phyloP scores from a whole-genome alignment of 2,329 filamentous ascomycete genomes.

The Alternaria dauci region DNA sequence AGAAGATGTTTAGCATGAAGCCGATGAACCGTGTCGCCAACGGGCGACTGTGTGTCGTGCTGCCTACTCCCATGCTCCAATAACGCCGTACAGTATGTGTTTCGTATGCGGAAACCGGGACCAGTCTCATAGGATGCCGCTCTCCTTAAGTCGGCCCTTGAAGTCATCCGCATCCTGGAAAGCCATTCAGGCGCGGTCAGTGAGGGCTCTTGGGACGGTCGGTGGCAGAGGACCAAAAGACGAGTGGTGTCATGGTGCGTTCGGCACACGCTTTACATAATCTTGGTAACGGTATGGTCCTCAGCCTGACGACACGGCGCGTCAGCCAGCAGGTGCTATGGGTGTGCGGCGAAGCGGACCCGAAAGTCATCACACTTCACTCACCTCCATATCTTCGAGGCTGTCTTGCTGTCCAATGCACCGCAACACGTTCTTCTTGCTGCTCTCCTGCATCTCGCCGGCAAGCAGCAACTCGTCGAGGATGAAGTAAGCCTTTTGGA shows the following conservation, averaged over 20 bases:
- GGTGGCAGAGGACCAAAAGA: constrained; percentile 21
- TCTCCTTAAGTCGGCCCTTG: constrained; percentile 40
- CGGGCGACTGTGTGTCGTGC: constrained; percentile 36
- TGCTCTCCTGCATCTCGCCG: constrained; percentile 97
- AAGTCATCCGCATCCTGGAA: constrained; percentile 45
- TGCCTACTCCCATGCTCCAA: constrained; percentile 25
- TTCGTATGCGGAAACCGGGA: constrained; percentile 12
- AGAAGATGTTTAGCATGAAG: constrained; percentile 34
- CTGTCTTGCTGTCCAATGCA: constrained; percentile 98
- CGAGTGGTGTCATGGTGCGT: constrained; percentile 18
- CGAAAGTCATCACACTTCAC: constrained; percentile 53
- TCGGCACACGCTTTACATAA: constrained; percentile 67
- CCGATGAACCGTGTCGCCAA: constrained; percentile 20
- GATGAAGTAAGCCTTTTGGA: constrained; percentile 99
- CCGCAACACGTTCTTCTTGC: constrained; percentile 97
- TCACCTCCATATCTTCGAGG: constrained; percentile 98
- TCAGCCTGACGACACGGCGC: constrained; percentile 70
- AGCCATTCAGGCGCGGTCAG: constrained; percentile 38
- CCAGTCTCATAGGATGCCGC: constrained; percentile 40
- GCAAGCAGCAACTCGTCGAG: constrained; percentile 94
- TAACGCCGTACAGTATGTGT: constrained; percentile 37
- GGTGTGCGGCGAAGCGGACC: constrained; percentile 27
- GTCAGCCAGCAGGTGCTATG: constrained; percentile 53
- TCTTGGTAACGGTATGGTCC: constrained; percentile 84
- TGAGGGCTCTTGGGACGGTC: constrained; percentile 26